Base-by-base conservation (phyloP, 1,139 yeast species). In the Eremothecium sinecaudum region DNA sequence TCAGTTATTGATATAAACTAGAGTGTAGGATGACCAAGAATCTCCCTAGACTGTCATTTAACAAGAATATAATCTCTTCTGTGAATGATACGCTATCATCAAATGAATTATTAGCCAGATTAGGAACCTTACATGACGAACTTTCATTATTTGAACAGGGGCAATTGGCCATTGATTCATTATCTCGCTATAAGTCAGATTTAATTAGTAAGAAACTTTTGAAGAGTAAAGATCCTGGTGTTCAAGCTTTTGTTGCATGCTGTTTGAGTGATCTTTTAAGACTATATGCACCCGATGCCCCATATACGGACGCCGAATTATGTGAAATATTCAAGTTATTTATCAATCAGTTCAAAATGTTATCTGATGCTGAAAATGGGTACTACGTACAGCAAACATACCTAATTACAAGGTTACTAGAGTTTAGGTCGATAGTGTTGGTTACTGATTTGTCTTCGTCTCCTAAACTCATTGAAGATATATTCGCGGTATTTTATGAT, bases 201-300 rank as follows among this genome's bases (percentile, higher is more conserved):
- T 62, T 86, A 30, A 64, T 71, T 4, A 71, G 72, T 45, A 68
- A 68, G 39, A 79, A 77, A 46, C 59, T 83, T 14, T 44, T 81
- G 7, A 65, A 62, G 25, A 79, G 79, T 49, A 63, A 73, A 34
- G 84, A 83, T 48, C 45, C 58, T 3, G 93, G 93, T 3, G 76
- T 86, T 3, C 80, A 77, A 45, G 76, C 87, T 0, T 73, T 67
- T 40, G 70, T 71, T 2, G 77, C 92, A 12, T 79, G 94, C 50
- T 76, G 92, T 42, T 47, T 86, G 8, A 69, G 87, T 3, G 94
- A 86, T 53, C 64, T 87, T 10, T 59, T 87, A 28, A 67, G 94
- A 40, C 59, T 86, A 8, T 79, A 69, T 52, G 96, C 95, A 0
- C 96, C 96, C 0, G 83, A 86, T 56, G 94, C 96, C 4, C 96